Base-by-base conservation (phyloP, 257 asterid species). In the Hygrophila difformis region DNA sequence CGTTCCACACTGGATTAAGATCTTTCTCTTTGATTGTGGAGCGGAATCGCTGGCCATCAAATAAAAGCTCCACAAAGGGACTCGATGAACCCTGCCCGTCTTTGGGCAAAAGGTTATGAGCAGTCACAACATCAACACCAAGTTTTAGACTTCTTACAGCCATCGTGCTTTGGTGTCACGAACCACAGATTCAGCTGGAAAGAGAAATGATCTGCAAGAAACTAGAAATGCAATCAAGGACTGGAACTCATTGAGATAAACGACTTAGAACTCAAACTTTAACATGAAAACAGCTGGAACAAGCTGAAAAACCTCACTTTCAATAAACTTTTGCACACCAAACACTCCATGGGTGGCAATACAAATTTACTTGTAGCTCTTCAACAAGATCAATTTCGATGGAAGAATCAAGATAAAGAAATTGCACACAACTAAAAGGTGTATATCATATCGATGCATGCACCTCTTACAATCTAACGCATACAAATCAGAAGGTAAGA, bases 1-100 rank as follows among this genome's bases (percentile, higher is more conserved):
- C 94, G 0, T 88, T 70, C 95, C 95, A 88, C 36, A 76, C 75
- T 1, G 95, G 97, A 62, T 73, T 74, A 9, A 88, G 84, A 64
- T 84, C 97, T 35, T 72, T 88, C 23, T 88, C 94, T 56, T 84
- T 84, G 66, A 68, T 65, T 16, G 92, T 81, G 33, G 94, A 78
- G 14, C 81, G 92, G 61, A 65, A 76, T 53, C 64, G 76, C 61
- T 81, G 94, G 46, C 84, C 93, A 12, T 88, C 82, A 14, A 84
- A 88, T 55, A 60, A 54, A 36, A 88, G 87, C 51, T 88, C 97
- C 38, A 78, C 95, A 43, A 60, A 84, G 38, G 97, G 56, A 53
- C 69, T 84, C 16, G 95, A 84, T 4, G 97, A 88, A 46, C 97
- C 97, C 51, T 84, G 88, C 2, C 97, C 95, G 19, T 88, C 93